Evolutionary conservation across 345 rosid species (phyloP), one percentile per base, ranked within the genome.

Genomic region (Turritis glabra): DNA sequence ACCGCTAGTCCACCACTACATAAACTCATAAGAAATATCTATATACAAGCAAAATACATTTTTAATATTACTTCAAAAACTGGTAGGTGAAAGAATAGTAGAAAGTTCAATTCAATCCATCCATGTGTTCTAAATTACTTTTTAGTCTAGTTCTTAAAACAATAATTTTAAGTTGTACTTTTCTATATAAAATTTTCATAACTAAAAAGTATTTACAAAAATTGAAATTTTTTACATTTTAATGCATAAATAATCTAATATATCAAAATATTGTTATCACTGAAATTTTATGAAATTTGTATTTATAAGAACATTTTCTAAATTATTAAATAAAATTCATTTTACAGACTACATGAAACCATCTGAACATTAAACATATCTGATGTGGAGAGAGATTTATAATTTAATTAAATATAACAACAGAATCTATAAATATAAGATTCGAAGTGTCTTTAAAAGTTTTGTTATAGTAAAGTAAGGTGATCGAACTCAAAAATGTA

Each of bases 391-490:
- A 47, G 43, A 47, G 17, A 29, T 30, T n/a, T n/a, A 41, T 2
- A 18, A 64, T 4, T 18, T 12, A 29, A 7, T 44, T 26, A 44
- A 44, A 62, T 8, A 62, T n/a, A 25, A 41, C 22, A 41, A 25
- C n/a, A 10, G 8, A 25, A 25, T 43, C n/a, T 63, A 47, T 3
- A 50, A 48, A 46, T 14, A 48, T 19, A 48, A 25, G 17, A 65
- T 35, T 7, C 10, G 21, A 14, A 23, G 12, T 2, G 15, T 11
- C 40, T 11, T 64, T 32, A 50, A 4, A 8, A 13, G 32, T 14
- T 66, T 21, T 33, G 33, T 67, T 67, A 35, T 14, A 66, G 58
- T 30, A 32, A 47, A 33, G 11, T 21, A 59, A 61, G 29, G 43
- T 47, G 23, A 35, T 8, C 41, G 7, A 41, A 41, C 35, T 30